Percentiles rank a stretch among this genome's conserved stretches.
phyloP scores from a whole-genome alignment of 2,329 filamentous ascomycete genomes.

The Ceratocystis destructans region DNA sequence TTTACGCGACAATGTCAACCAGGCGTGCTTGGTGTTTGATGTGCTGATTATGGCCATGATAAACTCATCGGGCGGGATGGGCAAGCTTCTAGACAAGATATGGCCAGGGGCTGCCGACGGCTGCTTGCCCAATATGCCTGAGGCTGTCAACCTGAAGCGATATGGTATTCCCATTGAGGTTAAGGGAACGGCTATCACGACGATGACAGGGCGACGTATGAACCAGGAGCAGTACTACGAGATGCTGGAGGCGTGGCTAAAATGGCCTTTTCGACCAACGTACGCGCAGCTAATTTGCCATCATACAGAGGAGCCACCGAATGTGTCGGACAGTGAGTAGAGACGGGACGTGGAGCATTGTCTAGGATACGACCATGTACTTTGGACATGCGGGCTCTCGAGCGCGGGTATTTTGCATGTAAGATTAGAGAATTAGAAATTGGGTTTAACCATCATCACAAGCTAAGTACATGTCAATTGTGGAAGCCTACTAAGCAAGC shows the following conservation, averaged over 20 bases:
- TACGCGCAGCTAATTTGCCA: slow-evolving; percentile 37
- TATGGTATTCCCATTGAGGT: slow-evolving; percentile 33
- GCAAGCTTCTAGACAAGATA: slow-evolving; percentile 36
- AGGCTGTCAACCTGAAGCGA: slow-evolving; percentile 32
- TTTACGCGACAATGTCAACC: slow-evolving; percentile 35
- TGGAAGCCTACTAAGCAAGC: no score
- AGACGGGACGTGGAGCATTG: no score
- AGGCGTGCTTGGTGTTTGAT: slow-evolving; percentile 32
- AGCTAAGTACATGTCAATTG: no score
- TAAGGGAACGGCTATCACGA: slow-evolving; percentile 26
- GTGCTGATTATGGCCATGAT: slow-evolving; percentile 31
- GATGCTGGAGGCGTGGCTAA: slow-evolving; percentile 45
- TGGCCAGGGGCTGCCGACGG: slow-evolving; percentile 47
- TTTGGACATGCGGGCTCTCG: no score
- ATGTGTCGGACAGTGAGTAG: not conserved
- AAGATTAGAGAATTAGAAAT: no score
- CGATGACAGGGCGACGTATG: slow-evolving; percentile 36
- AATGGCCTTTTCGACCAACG: slow-evolving; percentile 50
- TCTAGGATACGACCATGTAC: no score
- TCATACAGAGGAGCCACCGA: slow-evolving; percentile 23
- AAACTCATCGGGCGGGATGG: slow-evolving; percentile 27
- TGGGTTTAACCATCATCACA: no score
- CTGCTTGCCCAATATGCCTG: slow-evolving; percentile 35
- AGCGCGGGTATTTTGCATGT: no score
- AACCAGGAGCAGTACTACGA: slow-evolving; percentile 43